A percentile compares a stretch with the other conserved stretches of the same genome.
These are phyloP conservation scores for Sparassis latifolia DNA, from an alignment of 1,284 basidiomycete genomes.

Conservation along the genomic window DNA sequence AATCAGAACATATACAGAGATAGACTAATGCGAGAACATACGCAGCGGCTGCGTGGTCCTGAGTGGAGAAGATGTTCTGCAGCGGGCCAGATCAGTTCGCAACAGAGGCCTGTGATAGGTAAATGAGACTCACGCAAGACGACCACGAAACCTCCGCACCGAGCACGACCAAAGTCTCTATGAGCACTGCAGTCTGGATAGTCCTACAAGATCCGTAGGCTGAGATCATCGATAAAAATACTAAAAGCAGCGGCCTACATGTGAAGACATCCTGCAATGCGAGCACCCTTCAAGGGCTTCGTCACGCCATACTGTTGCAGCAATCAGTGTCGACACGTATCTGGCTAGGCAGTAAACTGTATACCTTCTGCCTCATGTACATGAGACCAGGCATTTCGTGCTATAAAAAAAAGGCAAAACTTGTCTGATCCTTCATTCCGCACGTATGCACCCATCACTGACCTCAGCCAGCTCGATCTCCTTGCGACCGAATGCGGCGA, in stretches of 20 bases:
- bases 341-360: conserved; percentile 2
- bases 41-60: conserved; percentile 98
- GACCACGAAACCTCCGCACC: conserved; percentile 99
- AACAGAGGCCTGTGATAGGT: background rate
- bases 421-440: too few relatives aligned
- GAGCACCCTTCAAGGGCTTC: conserved; percentile 91
- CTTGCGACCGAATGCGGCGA: conserved; percentile 96
- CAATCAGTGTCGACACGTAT: background rate
- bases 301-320: conserved; percentile 61
- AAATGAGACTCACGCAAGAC: conserved; percentile 69
- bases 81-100: conserved; percentile 4
- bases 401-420: conserved; percentile 28
- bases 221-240: background rate
- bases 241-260: conserved; percentile 48
- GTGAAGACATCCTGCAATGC: conserved; percentile 96
- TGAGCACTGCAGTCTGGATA: conserved; percentile 94
- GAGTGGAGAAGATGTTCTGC: conserved; percentile 99
- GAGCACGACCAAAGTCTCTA: conserved; percentile 91
- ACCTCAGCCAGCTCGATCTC: conserved; percentile 97
- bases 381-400: conserved; percentile 94
- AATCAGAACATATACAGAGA: conserved; percentile 1
- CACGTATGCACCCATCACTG: background rate
- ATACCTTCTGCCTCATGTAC: conserved; percentile 81
- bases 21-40: conserved; percentile 33
- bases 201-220: conserved; percentile 46